These are phyloP conservation scores for Dendrobium officinale DNA, from an alignment of 106 monocot species.

Conservation along the genomic window DNA sequence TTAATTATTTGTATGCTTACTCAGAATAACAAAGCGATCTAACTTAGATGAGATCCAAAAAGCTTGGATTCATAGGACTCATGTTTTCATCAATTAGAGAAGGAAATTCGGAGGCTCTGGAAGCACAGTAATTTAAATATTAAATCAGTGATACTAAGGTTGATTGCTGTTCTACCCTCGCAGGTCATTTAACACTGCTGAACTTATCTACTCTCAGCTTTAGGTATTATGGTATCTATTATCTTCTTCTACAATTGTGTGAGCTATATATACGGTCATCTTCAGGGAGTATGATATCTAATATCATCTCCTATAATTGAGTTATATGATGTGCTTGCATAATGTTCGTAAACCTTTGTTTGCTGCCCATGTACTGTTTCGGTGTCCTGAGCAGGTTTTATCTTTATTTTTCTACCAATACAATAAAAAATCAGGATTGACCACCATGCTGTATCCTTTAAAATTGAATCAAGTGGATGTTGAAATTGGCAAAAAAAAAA, in stretches of 20 bases:
- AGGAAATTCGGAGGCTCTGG: neutral
- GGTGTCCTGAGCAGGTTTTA: neutral
- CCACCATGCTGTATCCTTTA: neutral
- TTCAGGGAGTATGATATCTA: neutral
- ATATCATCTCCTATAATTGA: neutral
- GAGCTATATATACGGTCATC: neutral
- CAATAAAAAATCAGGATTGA: neutral
- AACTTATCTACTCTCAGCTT: neutral
- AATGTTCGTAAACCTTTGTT: neutral
- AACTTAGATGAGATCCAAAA: neutral
- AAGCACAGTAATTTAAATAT: neutral
- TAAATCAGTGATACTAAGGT: neutral
- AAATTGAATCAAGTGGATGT: neutral
- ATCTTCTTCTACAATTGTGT: neutral
- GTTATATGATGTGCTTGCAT: neutral
- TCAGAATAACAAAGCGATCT: neutral
- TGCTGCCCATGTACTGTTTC: neutral
- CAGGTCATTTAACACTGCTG: neutral
- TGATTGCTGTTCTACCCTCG: neutral
- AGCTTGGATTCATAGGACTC: neutral
- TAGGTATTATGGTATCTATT: neutral
- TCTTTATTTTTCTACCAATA: neutral
- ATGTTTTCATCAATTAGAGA: neutral
- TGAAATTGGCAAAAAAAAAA: neutral
- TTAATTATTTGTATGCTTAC: neutral